These are phyloP conservation scores for Hypocreales sp. DNA, from an alignment of 2,329 filamentous ascomycete genomes.

Conservation along the genomic window DNA sequence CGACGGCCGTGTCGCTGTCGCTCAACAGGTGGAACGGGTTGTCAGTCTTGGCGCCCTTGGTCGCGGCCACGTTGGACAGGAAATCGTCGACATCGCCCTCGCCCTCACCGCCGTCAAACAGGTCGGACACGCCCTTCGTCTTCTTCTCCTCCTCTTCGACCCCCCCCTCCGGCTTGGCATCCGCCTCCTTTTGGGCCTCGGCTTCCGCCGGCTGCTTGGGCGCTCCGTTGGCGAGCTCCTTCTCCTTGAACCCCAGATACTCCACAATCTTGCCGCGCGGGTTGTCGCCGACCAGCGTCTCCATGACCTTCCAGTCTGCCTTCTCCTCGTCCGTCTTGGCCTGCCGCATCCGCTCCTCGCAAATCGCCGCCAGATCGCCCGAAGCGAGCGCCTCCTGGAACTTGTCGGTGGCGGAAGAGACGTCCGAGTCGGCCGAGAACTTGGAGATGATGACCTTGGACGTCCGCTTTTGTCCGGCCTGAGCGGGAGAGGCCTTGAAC, in stretches of 20 bases:
- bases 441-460: conserved; percentile 74
- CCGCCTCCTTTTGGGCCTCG: conserved; percentile 12
- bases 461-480: conserved; percentile 45
- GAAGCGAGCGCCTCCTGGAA: conserved; percentile 72
- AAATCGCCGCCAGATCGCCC: conserved; percentile 66
- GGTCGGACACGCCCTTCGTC: conserved; percentile 56
- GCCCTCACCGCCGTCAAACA: conserved; percentile 54
- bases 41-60: conserved; percentile 83
- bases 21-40: conserved; percentile 85
- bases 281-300: conserved; percentile 71
- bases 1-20: conserved; percentile 68
- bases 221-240: conserved; percentile 35
- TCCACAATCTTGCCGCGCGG: conserved; percentile 76
- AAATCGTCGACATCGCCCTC: conserved; percentile 74
- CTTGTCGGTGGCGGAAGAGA: conserved; percentile 69
- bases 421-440: conserved; percentile 76
- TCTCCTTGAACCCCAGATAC: conserved; percentile 72
- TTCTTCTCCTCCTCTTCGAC: conserved; percentile 21
- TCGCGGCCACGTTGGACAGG: conserved; percentile 67
- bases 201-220: conserved; percentile 12
- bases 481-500: conserved; percentile 44
- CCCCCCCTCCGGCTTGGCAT: conserved; percentile 16
- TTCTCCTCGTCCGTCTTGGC: conserved; percentile 82
- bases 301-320: conserved; percentile 89
- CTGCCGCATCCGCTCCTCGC: conserved; percentile 58